Conservation (phyloP, 1,284 basidiomycete genomes). For the Sanghuangporus sanghuang region DNA sequence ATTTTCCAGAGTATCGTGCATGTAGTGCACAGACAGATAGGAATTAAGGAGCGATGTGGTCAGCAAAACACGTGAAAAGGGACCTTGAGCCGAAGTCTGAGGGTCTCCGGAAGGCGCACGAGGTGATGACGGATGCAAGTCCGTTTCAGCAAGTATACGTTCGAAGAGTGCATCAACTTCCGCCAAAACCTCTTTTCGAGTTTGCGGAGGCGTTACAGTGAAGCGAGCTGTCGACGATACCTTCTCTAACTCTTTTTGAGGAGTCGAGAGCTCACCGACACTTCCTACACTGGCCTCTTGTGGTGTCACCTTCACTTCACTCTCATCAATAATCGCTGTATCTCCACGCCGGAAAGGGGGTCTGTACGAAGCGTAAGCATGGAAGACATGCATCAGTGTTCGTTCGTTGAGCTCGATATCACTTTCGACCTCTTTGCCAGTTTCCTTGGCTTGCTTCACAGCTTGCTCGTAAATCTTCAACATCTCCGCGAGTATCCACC, state of each 20-base stretch:
- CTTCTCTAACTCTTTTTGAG: conserved; percentile 16
- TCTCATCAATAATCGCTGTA: conserved; percentile 33
- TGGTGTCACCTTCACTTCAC: background rate
- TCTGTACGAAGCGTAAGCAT: conserved; percentile 80
- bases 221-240: conserved; percentile 29
- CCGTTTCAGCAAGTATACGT: conserved; percentile 55
- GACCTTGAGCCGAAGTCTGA: conserved; percentile 25
- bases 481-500: conserved; percentile 93
- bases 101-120: conserved; percentile 16
- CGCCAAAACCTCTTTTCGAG: conserved; percentile 61
- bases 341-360: conserved; percentile 58
- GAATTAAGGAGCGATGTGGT: conserved; percentile 72
- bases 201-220: conserved; percentile 68
- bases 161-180: conserved; percentile 73
- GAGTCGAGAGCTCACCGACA: conserved; percentile 18
- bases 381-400: conserved; percentile 81
- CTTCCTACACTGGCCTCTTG: conserved; percentile 3
- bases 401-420: conserved; percentile 56
- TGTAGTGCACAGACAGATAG: conserved; percentile 76
- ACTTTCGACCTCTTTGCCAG: conserved; percentile 34
- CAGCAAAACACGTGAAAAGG: conserved; percentile 57
- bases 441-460: conserved; percentile 2
- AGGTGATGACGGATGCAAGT: conserved; percentile 4
- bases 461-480: conserved; percentile 36
- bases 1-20: conserved; percentile 49